Percentiles rank a stretch among this genome's conserved stretches.
These are phyloP conservation scores for Cladophialophora bantiana DNA, from an alignment of 2,329 filamentous ascomycete genomes.

Conservation along the genomic window DNA sequence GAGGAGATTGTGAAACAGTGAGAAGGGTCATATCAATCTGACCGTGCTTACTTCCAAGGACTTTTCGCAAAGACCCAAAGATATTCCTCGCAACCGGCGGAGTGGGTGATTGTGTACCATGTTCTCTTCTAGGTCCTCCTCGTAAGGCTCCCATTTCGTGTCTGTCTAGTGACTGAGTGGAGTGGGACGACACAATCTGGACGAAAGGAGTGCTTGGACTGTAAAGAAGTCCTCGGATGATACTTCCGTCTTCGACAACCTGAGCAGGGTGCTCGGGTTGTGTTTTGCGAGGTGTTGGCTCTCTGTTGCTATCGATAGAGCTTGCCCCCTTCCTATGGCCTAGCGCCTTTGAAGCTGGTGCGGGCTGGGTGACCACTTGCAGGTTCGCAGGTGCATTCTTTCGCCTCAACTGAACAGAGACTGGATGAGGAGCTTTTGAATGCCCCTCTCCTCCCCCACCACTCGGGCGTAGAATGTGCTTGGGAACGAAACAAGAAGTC, in stretches of 20 bases:
- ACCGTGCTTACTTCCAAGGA: constrained; percentile 68
- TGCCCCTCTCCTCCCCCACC: constrained; percentile 40
- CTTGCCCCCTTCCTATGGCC: constrained; percentile 85
- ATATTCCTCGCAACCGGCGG: constrained; percentile 82
- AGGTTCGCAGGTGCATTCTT: constrained; percentile 40
- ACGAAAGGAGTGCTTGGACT: constrained; percentile 84
- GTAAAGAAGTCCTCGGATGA: constrained; percentile 85
- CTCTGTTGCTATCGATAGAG: constrained; percentile 53
- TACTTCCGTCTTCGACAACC: constrained; percentile 66
- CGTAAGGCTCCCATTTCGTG: constrained; percentile 30
- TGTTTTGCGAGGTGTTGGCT: constrained; percentile 79
- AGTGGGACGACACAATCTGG: constrained; percentile 63
- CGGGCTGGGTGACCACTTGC: constrained; percentile 42
- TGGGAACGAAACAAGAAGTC: constrained; percentile 66
- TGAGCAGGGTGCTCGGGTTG: constrained; percentile 20
- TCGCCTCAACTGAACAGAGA: constrained; percentile 48
- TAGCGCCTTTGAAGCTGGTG: constrained; percentile 59
- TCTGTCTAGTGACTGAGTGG: constrained; percentile 52
- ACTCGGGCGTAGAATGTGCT: constrained; percentile 40
- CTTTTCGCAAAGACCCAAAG: constrained; percentile 83
- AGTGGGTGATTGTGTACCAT: constrained; percentile 19
- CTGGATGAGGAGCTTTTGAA: constrained; percentile 51
- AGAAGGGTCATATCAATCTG: constrained; percentile 36
- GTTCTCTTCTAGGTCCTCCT: constrained; percentile 21
- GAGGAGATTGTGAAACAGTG: constrained; percentile 35